Base-by-base conservation (phyloP, 345 rosid species). In the Citrus mangshanensis region DNA sequence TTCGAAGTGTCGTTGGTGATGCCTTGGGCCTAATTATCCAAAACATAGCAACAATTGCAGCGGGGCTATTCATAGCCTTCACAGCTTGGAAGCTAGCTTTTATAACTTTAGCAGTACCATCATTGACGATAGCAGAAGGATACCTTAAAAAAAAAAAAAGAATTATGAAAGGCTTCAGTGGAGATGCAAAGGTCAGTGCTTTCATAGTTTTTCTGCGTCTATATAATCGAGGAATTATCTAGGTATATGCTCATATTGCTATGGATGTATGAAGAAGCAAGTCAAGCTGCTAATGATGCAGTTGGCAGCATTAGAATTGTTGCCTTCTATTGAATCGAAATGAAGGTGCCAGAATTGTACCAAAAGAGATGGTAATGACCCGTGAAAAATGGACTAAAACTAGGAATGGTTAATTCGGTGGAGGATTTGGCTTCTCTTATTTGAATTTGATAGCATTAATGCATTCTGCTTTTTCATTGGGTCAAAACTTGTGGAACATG, bases 281-380 rank as follows among this genome's bases (percentile, higher is more conserved):
- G 93, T 78, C 91, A 91, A 76, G 91, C 88, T 40, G 92, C 90
- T 8, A 91, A 83, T 55, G 94, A 89, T 78, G 94, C 91, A 0
- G 91, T 91, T 10, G 90, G 93, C 7, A 78, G 90, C 70, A 91
- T 89, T 35, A 81, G 95, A 84, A 89, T 90, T 0, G 86, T 91
- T 21, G 93, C 95, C 1, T 89, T 91, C 1, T 88, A 88, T 73
- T 88, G 95, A 56, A 86, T 93, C 0, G 93, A 91, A 77, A 79
- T 73, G 61, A 88, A 87, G 79, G 88, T 89, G 62, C 86, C 87
- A 87, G 89, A 88, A 46, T 65, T 91, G 81, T 87, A 91, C 74
- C 74, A 81, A 54, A 54, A 79, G 84, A 89, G 88, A 86, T 89
- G 92, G 18, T 59, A 80, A 18, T 85, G 74, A 42, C 95, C 93